A percentile compares a stretch with the other conserved stretches of the same genome.
These are phyloP conservation scores for Takakia lepidozioides DNA, from an alignment of 225 moss, liverwort and hornwort species.

Conservation along the genomic window DNA sequence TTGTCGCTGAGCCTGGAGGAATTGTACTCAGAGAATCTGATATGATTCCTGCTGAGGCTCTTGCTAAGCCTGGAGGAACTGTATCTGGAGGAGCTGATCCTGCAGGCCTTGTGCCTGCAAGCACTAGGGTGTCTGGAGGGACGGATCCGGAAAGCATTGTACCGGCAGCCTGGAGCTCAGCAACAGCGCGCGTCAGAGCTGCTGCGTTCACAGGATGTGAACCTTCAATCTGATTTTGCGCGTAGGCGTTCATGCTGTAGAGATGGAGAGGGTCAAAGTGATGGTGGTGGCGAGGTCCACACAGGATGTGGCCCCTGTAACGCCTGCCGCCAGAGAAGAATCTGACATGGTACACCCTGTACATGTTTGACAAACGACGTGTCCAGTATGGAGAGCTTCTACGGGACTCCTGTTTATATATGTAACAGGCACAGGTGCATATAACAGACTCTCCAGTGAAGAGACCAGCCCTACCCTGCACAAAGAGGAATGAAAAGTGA, in stretches of 20 bases:
- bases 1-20: neutral
- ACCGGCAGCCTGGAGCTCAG: neutral
- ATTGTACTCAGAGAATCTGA: neutral
- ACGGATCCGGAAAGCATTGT: too few species aligned
- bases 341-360: conserved; percentile 8
- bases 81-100: neutral
- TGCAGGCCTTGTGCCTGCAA: neutral
- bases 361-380: conserved; percentile 1
- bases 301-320: conserved; percentile 9
- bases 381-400: too few species aligned
- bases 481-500: too few species aligned
- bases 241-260: neutral
- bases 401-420: too few species aligned
- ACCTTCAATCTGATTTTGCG: conserved; percentile 4
- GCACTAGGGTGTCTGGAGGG: too few species aligned
- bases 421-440: too few species aligned
- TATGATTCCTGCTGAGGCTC: too few species aligned
- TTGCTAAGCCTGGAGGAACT: neutral
- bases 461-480: too few species aligned
- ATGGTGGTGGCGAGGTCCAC: conserved; percentile 3
- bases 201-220: conserved; percentile 3
- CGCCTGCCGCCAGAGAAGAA: neutral
- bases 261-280: neutral
- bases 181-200: neutral
- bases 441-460: too few species aligned